Conservation (phyloP, 257 asterid species). For the Galeopsis tetrahit region DNA sequence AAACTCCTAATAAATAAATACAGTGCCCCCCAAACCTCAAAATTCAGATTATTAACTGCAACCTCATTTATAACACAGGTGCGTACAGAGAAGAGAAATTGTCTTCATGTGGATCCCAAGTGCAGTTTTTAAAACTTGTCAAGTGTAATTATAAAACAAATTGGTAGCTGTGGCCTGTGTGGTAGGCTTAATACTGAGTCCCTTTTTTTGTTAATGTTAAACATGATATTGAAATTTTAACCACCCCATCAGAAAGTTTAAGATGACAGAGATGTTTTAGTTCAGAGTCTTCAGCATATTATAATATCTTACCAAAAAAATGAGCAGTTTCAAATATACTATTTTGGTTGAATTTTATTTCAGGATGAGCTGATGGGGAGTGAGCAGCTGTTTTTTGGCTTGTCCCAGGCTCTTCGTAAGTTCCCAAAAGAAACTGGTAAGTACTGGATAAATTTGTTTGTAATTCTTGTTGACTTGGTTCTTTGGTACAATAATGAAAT, state of each 20-base stretch:
- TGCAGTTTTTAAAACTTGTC: too few relatives aligned
- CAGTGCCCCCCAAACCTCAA: conserved; percentile 16
- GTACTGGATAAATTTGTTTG: conserved; percentile 22
- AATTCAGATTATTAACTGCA: neutral
- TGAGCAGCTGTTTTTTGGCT: conserved; percentile 92
- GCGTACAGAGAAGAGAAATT: too few relatives aligned
- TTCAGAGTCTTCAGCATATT: conserved; percentile 12
- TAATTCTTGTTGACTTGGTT: conserved; percentile 24
- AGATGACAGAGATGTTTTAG: neutral
- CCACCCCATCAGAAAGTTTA: conserved; percentile 1
- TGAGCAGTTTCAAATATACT: conserved; percentile 13
- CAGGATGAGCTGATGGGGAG: conserved; percentile 98
- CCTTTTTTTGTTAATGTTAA: conserved; percentile 17
- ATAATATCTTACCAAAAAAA: conserved; percentile 14
- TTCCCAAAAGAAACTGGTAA: conserved; percentile 97
- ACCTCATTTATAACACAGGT: too few relatives aligned
- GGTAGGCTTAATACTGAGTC: conserved; percentile 6
- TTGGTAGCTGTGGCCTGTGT: conserved; percentile 21
- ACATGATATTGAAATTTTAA: neutral
- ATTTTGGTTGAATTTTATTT: conserved; percentile 30
- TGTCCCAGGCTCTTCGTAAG: conserved; percentile 96
- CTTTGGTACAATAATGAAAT: conserved; percentile 30
- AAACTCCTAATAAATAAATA: too few relatives aligned
- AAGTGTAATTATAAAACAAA: neutral
- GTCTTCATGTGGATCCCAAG: too few relatives aligned